Evolutionary conservation across 331 rosid genomes (phyloP), one percentile per base, ranked within the genome.

Genomic region (Phaseolus coccineus): DNA sequence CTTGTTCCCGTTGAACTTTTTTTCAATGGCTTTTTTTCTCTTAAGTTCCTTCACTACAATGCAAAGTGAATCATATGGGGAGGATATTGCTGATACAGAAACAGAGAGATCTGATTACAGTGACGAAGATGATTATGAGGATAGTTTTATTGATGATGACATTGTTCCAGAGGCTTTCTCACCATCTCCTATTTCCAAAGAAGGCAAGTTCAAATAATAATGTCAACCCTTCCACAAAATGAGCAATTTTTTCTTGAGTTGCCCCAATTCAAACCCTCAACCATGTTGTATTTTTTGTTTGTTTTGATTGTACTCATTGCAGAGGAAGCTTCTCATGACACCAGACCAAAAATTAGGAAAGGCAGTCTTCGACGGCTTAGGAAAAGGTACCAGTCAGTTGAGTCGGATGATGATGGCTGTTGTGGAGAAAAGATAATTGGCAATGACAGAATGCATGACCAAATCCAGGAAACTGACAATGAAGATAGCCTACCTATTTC

Each of bases 61-160:
- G 74, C 40, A 75, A 70, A 92, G 96, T 74, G 98, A 94, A 83
- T 91, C 97, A 13, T 89, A 57, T 65, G 97, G 98, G 58, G 96
- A 85, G 87, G 97, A 94, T 84, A 94, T 94, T 69, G 93, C 89
- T 1, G 86, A 92, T 70, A 89, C 97, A 1, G 97, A 94, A 22
- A 89, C 92, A 24, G 91, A 91, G 78, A 68, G 79, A 69, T 90
- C 98, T 8, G 75, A 74, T 80, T 40, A 67, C 53, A 81, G 85
- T 70, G 92, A 90, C 4, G 93, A 92, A 63, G 96, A 91, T 24
- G 79, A 84, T 35, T 92, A 88, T 48, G 97, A 88, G 0, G 92
- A 82, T 86, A 92, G 98, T 82, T 94, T 94, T 80, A 94, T 94
- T 52, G 84, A 94, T 56, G 86, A 94, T 71, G 89, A 87, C 0